Conservation (phyloP, 1,284 basidiomycete species). For the Leccinum griseonigrum region DNA sequence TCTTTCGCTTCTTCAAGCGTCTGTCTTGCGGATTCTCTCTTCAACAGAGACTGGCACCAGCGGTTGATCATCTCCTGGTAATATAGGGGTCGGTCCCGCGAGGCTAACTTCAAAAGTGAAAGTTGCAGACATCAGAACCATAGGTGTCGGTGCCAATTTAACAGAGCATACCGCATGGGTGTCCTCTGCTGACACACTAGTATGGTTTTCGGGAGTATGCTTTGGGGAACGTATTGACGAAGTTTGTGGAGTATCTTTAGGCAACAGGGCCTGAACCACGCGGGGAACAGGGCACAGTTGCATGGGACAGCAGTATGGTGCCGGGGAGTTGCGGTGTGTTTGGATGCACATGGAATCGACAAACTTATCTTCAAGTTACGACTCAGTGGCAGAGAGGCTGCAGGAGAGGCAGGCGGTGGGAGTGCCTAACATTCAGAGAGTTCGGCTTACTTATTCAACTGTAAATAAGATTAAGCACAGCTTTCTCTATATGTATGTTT, state of each 20-base stretch:
- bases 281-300: not conserved
- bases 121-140: not conserved
- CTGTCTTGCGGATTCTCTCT: not conserved
- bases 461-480: too few species aligned
- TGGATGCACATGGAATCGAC: not conserved
- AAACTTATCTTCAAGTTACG: not conserved
- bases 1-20: not conserved
- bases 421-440: not conserved
- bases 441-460: not conserved
- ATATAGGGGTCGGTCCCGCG: not conserved
- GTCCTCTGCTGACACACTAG: not conserved
- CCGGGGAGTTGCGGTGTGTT: not conserved
- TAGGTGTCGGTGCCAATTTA: not conserved
- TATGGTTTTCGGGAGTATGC: not conserved
- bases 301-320: not conserved
- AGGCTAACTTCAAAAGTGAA: not conserved
- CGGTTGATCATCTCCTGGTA: not conserved
- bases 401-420: not conserved
- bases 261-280: not conserved
- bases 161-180: not conserved
- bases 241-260: too few species aligned
- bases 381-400: not conserved
- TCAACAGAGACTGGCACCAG: not conserved
- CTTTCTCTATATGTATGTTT: not conserved
- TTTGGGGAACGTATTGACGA: too few species aligned